phyloP scores from a whole-genome alignment of 2,329 filamentous ascomycete species.

The Emydomyces testavorans region DNA sequence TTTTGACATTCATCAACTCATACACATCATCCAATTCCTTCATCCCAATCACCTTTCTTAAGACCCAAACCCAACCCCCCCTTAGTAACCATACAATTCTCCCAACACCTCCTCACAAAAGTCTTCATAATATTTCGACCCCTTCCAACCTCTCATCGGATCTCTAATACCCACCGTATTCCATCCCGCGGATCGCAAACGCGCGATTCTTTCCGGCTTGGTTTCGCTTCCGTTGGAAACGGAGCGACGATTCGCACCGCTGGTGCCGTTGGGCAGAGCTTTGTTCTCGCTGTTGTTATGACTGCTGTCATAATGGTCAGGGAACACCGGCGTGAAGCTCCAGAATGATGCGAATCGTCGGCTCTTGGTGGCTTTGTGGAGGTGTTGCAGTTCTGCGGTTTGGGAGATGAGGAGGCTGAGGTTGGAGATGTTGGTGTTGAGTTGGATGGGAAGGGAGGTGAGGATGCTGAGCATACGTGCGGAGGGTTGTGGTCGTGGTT shows the following conservation, averaged over 20 bases:
- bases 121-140: conserved; percentile 28
- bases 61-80: too few relatives aligned
- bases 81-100: conserved; percentile 25
- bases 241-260: not conserved
- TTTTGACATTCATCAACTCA: not conserved
- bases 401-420: conserved; percentile 4
- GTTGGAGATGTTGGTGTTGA: conserved; percentile 11
- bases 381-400: conserved; percentile 18
- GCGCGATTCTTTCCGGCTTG: conserved; percentile 25
- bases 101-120: conserved; percentile 29
- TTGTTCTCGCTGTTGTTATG: not conserved
- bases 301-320: not conserved
- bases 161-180: conserved; percentile 29
- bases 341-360: conserved; percentile 30
- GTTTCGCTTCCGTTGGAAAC: conserved; percentile 22
- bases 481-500: conserved; percentile 24
- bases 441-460: conserved; percentile 18
- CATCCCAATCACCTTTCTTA: not conserved
- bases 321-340: conserved; percentile 27
- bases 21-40: not conserved
- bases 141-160: conserved; percentile 28
- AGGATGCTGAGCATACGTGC: conserved; percentile 19
- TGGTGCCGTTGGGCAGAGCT: not conserved
- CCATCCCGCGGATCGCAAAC: conserved; percentile 30
- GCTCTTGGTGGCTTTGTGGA: conserved; percentile 20